Conservation (phyloP, 768 basidiomycete species). For the Trametes gibbosa region DNA sequence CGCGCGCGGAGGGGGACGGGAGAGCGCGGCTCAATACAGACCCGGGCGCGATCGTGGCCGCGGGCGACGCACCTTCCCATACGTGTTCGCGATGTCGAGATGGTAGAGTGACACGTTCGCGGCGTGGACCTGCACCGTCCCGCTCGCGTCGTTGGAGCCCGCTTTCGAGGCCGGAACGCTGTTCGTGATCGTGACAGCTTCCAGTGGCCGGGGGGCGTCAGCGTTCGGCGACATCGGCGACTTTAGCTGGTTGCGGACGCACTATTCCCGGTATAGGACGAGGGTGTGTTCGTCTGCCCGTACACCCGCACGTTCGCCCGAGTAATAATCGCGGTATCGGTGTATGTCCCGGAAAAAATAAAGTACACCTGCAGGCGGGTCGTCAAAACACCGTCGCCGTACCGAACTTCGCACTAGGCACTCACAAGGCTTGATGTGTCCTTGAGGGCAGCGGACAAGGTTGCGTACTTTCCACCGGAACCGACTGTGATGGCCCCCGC, state of each 20-base stretch:
- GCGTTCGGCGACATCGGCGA: constrained; percentile 6
- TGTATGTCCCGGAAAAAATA: constrained; percentile 22
- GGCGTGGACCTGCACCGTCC: constrained; percentile 25
- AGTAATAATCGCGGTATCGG: constrained; percentile 23
- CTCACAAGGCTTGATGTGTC: constrained; percentile 24
- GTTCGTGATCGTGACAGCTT: constrained; percentile 27
- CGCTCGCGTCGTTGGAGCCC: constrained; percentile 26
- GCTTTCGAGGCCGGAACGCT: constrained; percentile 25
- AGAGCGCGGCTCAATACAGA: neutral
- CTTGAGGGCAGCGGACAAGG: constrained; percentile 19
- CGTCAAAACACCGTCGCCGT: neutral
- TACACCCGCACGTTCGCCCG: constrained; percentile 22
- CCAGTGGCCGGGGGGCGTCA: neutral
- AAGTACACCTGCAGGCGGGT: constrained; percentile 18
- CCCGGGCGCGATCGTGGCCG: constrained; percentile 6
- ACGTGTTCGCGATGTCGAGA: constrained; percentile 27
- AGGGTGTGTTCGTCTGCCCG: constrained; percentile 22
- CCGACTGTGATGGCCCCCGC: constrained; percentile 25
- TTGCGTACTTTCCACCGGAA: constrained; percentile 18
- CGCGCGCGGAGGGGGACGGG: neutral
- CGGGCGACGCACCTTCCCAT: constrained; percentile 14
- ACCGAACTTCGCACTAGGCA: neutral
- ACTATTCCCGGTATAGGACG: constrained; percentile 24
- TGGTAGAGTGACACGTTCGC: constrained; percentile 26
- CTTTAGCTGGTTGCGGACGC: neutral